Percentiles rank a stretch among this genome's conserved stretches.
These are phyloP conservation scores for Cyphellophora europaea DNA, from an alignment of 2,329 filamentous ascomycete species.

Conservation along the genomic window DNA sequence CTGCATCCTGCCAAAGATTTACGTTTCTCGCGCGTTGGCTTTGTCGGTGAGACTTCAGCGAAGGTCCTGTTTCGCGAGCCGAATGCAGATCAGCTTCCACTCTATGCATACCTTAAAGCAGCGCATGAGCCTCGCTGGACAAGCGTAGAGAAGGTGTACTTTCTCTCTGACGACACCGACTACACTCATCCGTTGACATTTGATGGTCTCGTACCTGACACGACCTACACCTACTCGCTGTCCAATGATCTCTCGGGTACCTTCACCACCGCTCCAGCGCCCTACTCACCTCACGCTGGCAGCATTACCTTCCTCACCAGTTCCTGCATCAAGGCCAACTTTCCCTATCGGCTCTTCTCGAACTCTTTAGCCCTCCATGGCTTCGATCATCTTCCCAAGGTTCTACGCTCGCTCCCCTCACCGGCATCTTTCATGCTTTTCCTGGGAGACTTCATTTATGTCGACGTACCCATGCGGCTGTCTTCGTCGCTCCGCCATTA, in stretches of 20 bases:
- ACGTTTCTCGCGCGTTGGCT: slow-evolving; percentile 78
- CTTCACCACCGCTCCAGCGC: slow-evolving; percentile 66
- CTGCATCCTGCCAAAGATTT: slow-evolving; percentile 64
- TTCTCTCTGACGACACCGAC: slow-evolving; percentile 68
- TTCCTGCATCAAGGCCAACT: slow-evolving; percentile 83
- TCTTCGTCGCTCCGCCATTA: slow-evolving; percentile 67
- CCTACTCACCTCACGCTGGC: slow-evolving; percentile 54
- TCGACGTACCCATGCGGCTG: slow-evolving; percentile 73
- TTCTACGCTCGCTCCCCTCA: slow-evolving; percentile 60
- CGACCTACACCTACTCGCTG: slow-evolving; percentile 70
- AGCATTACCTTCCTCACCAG: slow-evolving; percentile 86
- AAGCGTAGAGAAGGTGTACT: slow-evolving; percentile 52
- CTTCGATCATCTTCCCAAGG: slow-evolving; percentile 64
- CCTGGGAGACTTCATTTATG: slow-evolving; percentile 39
- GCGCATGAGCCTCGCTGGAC: slow-evolving; percentile 41
- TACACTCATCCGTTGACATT: slow-evolving; percentile 67
- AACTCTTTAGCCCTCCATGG: slow-evolving; percentile 65
- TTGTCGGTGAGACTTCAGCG: slow-evolving; percentile 71
- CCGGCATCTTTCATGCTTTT: slow-evolving; percentile 58
- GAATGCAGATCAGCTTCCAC: slow-evolving; percentile 61
- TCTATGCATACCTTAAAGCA: slow-evolving; percentile 54
- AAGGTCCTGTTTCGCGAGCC: slow-evolving; percentile 81
- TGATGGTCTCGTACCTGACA: slow-evolving; percentile 58
- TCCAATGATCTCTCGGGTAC: slow-evolving; percentile 80
- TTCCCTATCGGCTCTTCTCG: slow-evolving; percentile 78